Evolutionary conservation across 768 basidiomycete genomes (phyloP), one percentile per base, ranked within the genome.

Genomic region (Auricularia heimuer): DNA sequence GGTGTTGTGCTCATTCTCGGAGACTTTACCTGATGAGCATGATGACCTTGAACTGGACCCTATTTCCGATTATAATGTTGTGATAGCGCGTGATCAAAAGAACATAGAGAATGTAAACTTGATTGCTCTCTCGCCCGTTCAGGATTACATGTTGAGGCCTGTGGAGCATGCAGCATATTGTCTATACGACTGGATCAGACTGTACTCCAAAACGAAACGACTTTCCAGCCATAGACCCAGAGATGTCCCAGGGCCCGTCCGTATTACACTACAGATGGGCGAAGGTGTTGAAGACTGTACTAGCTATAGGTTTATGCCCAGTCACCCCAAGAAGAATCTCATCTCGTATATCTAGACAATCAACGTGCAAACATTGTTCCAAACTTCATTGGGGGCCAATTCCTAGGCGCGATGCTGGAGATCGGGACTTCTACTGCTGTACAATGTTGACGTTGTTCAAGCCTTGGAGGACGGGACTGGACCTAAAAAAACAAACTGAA

Each of bases 391-490:
- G 62, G 62, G 4, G 62, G 14, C 4, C 44, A 12, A 16, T 63
- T 4, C 62, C 62, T 18, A 11, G 62, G 44, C 10, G 34, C 18
- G 62, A 63, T 21, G 18, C n/a, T 44, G 62, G 62, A 18, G 39
- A 61, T 21, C 34, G 34, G 7, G 51, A 64, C 12, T 33, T 10
- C 21, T 64, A 54, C 24, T 56, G 51, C 35, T n/a, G 51, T 29
- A 34, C 16, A 4, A 64, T 64, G 63, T 18, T 61, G 8, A 62
- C 12, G 42, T 29, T 65, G 6, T 65, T 65, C 24, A 70, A 69
- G 54, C 70, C 71, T 4, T 75, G 74, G 75, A 36, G 74, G 60
- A 33, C 42, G 4, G 70, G 70, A 0, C 2, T 8, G 3, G 71
- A 75, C 56, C 47, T 75, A 3, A 73, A 72, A 64, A 51, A 51